phyloP scores from a whole-genome alignment of 2,329 filamentous ascomycete species.

The Lecanicillium sp. region DNA sequence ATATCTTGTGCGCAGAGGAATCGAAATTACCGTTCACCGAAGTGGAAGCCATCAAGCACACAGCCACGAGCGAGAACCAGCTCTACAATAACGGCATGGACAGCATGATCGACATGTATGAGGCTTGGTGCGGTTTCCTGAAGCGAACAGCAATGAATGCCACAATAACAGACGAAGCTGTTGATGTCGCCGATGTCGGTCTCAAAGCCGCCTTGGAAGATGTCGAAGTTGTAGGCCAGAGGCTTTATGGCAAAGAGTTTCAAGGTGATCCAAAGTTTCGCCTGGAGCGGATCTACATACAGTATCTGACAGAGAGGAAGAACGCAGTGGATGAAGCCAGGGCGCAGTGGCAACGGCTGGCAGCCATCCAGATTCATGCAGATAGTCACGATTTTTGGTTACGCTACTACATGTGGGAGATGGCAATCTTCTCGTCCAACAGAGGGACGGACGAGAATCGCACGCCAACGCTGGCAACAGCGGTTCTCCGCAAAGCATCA shows the following conservation, averaged over 20 bases:
- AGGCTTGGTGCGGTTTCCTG: conserved; percentile 90
- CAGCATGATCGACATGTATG: conserved; percentile 83
- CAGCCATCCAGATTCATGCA: conserved; percentile 53
- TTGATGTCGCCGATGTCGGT: conserved; percentile 84
- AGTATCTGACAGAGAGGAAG: conserved; percentile 81
- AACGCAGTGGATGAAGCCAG: conserved; percentile 71
- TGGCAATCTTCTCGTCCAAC: conserved; percentile 52
- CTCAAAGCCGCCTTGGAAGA: conserved; percentile 81
- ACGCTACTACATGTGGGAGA: conserved; percentile 86
- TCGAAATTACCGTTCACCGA: conserved; percentile 68
- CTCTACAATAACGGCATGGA: conserved; percentile 81
- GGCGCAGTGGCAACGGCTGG: conserved; percentile 66
- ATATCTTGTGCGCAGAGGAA: conserved; percentile 77
- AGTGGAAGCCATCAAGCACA: conserved; percentile 86
- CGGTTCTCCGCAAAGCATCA: conserved; percentile 66
- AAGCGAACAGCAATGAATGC: conserved; percentile 75
- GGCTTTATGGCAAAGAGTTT: conserved; percentile 65
- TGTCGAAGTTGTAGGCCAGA: conserved; percentile 69
- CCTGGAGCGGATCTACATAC: conserved; percentile 84
- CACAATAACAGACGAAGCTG: conserved; percentile 69
- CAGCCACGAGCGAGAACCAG: conserved; percentile 77
- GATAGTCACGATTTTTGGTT: conserved; percentile 92
- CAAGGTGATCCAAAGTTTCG: conserved; percentile 84
- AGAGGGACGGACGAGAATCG: conserved; percentile 33
- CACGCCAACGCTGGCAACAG: conserved; percentile 59